Evolutionary conservation across 2,329 filamentous ascomycete genomes (phyloP).

Genomic region (Fusarium neocosmosporiellum): DNA sequence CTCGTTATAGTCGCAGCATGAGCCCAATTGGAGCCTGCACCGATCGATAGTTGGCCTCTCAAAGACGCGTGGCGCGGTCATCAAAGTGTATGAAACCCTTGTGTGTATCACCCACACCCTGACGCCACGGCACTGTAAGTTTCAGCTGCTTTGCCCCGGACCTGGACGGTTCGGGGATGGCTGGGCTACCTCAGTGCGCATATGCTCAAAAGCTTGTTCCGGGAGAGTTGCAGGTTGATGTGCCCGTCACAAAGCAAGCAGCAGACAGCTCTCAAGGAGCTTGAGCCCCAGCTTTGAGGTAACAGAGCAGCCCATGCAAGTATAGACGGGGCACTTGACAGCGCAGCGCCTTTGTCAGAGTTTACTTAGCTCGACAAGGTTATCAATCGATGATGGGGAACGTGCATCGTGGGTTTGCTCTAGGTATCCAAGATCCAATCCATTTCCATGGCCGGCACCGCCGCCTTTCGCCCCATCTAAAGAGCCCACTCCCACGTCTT

Average conservation of each 20-base stretch:
- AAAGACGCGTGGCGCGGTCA: slow-evolving; percentile 28
- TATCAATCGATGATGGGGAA: slow-evolving; percentile 36
- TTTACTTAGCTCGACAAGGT: slow-evolving; percentile 21
- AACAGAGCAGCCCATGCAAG: background rate
- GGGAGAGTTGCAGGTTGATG: slow-evolving; percentile 5
- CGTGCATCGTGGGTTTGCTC: slow-evolving; percentile 29
- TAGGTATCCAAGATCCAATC: slow-evolving; percentile 4
- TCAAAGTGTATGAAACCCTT: slow-evolving; percentile 16
- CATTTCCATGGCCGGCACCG: slow-evolving; percentile 11
- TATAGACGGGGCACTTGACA: slow-evolving; percentile 24
- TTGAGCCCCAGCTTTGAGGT: slow-evolving; percentile 29
- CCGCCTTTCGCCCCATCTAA: slow-evolving; percentile 32
- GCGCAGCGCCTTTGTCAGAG: slow-evolving; percentile 25
- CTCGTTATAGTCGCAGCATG: background rate
- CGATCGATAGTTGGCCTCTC: slow-evolving; percentile 11
- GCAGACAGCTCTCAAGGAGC: slow-evolving; percentile 23
- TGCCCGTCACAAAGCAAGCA: background rate
- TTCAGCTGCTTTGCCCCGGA: slow-evolving; percentile 18
- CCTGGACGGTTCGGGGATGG: background rate
- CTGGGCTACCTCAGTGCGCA: slow-evolving; percentile 30
- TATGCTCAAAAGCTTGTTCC: slow-evolving; percentile 14
- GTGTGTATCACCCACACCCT: slow-evolving; percentile 11
- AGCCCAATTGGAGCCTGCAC: slow-evolving; percentile 8
- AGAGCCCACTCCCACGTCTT: slow-evolving; percentile 26
- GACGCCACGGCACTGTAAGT: slow-evolving; percentile 30